A percentile compares a stretch with the other conserved stretches of the same genome.
Evolutionary conservation across 1,284 basidiomycete species (phyloP).

Genomic region (Irpex sp.): DNA sequence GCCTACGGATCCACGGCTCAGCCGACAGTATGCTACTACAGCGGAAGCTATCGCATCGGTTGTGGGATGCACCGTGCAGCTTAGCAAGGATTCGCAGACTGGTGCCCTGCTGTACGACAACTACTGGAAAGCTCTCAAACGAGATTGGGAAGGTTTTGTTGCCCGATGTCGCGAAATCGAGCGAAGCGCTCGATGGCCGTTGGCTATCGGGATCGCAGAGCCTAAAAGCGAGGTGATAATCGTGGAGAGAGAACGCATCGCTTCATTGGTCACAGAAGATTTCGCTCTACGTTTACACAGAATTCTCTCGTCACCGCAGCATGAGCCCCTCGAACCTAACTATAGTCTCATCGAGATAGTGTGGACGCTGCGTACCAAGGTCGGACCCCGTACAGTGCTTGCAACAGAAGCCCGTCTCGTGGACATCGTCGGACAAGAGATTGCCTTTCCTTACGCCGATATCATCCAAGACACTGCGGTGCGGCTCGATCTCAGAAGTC

Average conservation of each 20-base stretch:
- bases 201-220: conserved; percentile 57
- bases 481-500: conserved; percentile 46
- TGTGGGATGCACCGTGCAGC: conserved; percentile 81
- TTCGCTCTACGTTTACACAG: conserved; percentile 57
- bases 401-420: conserved; percentile 54
- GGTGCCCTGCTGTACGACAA: conserved; percentile 76
- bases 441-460: conserved; percentile 69
- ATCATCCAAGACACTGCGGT: conserved; percentile 65
- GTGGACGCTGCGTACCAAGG: conserved; percentile 54
- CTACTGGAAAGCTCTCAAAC: conserved; percentile 81
- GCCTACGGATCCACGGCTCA: conserved; percentile 50
- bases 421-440: conserved; percentile 70
- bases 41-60: conserved; percentile 76
- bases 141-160: conserved; percentile 93
- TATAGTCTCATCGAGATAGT: conserved; percentile 54
- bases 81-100: conserved; percentile 72
- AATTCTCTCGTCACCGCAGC: conserved; percentile 31
- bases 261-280: conserved; percentile 63
- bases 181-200: conserved; percentile 80
- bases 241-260: conserved; percentile 76
- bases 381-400: conserved; percentile 53
- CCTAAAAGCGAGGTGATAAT: conserved; percentile 53
- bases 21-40: conserved; percentile 60
- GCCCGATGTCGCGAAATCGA: conserved; percentile 86
- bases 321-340: conserved; percentile 40